Base-by-base conservation (phyloP, 2,329 filamentous ascomycete species). In the Epichloe sibirici region DNA sequence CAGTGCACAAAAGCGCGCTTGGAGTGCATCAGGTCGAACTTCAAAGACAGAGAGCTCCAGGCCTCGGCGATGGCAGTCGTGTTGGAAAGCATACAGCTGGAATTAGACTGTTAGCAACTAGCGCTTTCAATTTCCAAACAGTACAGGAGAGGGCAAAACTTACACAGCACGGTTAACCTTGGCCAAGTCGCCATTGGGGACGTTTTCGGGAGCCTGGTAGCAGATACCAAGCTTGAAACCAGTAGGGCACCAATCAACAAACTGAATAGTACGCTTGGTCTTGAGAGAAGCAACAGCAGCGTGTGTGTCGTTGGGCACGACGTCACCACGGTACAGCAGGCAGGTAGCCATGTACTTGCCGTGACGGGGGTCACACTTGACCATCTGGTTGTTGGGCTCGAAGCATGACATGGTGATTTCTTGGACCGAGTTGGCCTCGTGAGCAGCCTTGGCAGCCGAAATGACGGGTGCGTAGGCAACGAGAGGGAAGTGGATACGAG, bases 211-310 rank as follows among this genome's bases (percentile, higher is more conserved):
- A 68, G 90, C 88, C 79, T 97, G 90, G 85, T 94, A 97, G 87
- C 90, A 96, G 80, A 98, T 98, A 81, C 93, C 93, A 63, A 98
- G 88, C 88, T 98, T 98, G 86, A 98, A 98, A 63, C 93, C 93
- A 73, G 93, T 98, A 57, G 93, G 93, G 83, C 93, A 98, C 93
- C 93, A 98, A 77, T 98, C 93, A 69, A 98, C 93, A 71, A 97
- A 95, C 77, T 97, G 90, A 70, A 98, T 95, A 64, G 93, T 95
- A 66, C 89, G 87, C 87, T 96, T 97, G 73, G 93, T 95, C 88
- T 97, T 98, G 69, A 97, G 86, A 60, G 88, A 90, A 57, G 91
- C 90, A 62, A 97, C 90, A 59, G 93, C 91, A 56, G 76, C 82
- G 78, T 96, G 88, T 61, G 88, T 88, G 66, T 97, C 91, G 76